Evolutionary conservation across 176 grass and related monocot genomes (phyloP), one percentile per base, ranked within the genome.

Genomic region (Leersia perrieri): DNA sequence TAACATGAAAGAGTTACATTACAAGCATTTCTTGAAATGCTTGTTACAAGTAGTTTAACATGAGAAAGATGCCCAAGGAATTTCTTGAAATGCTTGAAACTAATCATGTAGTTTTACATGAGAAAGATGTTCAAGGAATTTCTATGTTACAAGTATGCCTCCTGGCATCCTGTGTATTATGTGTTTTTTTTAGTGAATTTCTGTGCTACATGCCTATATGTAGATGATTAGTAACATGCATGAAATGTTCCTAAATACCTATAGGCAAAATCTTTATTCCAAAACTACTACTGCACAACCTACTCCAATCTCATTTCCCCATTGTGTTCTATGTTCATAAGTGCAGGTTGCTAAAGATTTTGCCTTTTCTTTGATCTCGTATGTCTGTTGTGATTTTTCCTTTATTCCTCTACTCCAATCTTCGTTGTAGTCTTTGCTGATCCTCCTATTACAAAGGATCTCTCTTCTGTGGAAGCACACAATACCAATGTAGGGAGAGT

Each of bases 391-490:
- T 57, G 39, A 29, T 69, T 41, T 75, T 13, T 16, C 82, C 35
- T 27, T 70, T 9, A 47, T 66, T 63, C 86, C 87, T 89, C 20
- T 41, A 14, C 84, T 57, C 90, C 88, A 87, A 38, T 98, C 83
- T 67, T 82, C 79, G 55, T 84, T 91, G 69, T 83, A 85, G 74
- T 76, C 87, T 81, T 90, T 33, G 44, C 73, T 79, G 26, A 85
- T 89, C n/a, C 67, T 86, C 70, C 87, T 85, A 15, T 92, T 90
- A 5, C 89, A 87, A 25, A 94, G 85, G 66, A 71, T 63, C 51
- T 91, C 90, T 72, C 92, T 91, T 84, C 86, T 89, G 57, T 98
- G 92, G 90, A 93, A 98, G 78, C 90, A 89, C 53, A 88, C 95
- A 11, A 88, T 81, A 76, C 90, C 95, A 34, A 91, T 66, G 61